These are phyloP conservation scores for Lumnitzera littorea DNA, from an alignment of 345 rosid species.

Conservation along the genomic window DNA sequence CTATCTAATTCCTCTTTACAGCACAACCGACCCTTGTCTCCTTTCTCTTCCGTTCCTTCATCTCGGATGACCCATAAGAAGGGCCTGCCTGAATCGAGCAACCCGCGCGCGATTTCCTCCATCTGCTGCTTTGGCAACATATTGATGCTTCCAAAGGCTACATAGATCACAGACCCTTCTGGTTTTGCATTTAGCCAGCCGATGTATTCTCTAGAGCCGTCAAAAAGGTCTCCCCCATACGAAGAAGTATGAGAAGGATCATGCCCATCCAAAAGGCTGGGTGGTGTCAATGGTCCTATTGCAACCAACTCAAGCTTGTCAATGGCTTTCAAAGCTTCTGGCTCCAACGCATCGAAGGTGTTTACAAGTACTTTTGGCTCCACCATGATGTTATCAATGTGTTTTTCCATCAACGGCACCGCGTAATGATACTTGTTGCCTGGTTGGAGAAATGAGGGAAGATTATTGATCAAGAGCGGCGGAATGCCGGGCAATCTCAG, in stretches of 20 bases:
- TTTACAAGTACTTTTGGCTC: constrained; percentile 45
- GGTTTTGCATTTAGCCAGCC: constrained; percentile 34
- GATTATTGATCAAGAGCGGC: constrained; percentile 20
- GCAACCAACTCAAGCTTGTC: constrained; percentile 17
- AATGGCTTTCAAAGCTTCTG: constrained; percentile 26
- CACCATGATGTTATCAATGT: constrained; percentile 7
- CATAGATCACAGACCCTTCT: constrained; percentile 23
- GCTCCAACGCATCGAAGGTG: constrained; percentile 48
- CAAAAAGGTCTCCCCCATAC: constrained; percentile 22
- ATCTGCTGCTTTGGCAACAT: constrained; percentile 28
- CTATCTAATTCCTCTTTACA: constrained; percentile 20
- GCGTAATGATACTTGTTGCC: not conserved
- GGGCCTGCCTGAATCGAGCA: constrained; percentile 21
- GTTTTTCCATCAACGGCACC: constrained; percentile 2
- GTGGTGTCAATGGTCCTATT: constrained; percentile 43
- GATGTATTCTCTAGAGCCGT: constrained; percentile 11
- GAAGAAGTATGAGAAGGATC: not conserved
- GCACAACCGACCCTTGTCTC: constrained; percentile 17
- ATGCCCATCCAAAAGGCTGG: constrained; percentile 3
- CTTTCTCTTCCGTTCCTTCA: constrained; percentile 8
- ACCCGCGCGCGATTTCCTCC: constrained; percentile 29
- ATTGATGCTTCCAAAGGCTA: constrained; percentile 39
- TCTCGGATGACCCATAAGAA: constrained; percentile 49
- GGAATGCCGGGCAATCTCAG: constrained; percentile 40
- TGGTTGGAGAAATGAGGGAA: constrained; percentile 42